These are phyloP conservation scores for Lentinus brumalis DNA, from an alignment of 768 basidiomycete genomes.

Conservation along the genomic window DNA sequence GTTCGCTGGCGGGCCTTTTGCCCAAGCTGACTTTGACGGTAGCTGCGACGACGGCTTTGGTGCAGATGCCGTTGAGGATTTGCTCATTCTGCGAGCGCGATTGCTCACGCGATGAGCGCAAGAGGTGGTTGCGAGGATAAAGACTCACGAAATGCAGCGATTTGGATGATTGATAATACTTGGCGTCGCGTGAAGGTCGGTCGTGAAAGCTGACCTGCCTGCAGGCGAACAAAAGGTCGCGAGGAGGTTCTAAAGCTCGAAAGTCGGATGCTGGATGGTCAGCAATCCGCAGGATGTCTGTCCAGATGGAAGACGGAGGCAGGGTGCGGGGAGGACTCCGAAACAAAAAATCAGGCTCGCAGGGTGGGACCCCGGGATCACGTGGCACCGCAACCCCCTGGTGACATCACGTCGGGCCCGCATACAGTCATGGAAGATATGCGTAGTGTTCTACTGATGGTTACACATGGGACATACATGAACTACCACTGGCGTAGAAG, in stretches of 20 bases:
- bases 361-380: conserved; percentile 18
- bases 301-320: conserved; percentile 35
- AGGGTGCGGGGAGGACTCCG: conserved; percentile 20
- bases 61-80: conserved; percentile 74
- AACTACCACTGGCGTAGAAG: too few species aligned
- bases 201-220: conserved; percentile 90
- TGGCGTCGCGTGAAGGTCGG: conserved; percentile 68
- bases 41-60: conserved; percentile 74
- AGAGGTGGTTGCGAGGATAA: conserved; percentile 17
- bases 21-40: conserved; percentile 86
- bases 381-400: conserved; percentile 9
- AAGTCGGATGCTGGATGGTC: conserved; percentile 33
- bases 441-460: too few species aligned
- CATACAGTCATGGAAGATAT: too few species aligned
- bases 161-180: conserved; percentile 52
- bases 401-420: conserved; percentile 9
- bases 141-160: conserved; percentile 41
- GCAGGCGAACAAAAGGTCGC: conserved; percentile 64
- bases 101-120: conserved; percentile 1
- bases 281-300: conserved; percentile 34
- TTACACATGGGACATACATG: too few species aligned
- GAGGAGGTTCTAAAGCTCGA: conserved; percentile 38
- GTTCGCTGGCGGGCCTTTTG: conserved; percentile 80
- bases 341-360: conserved; percentile 26
- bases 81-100: conserved; percentile 83